Base-by-base conservation (phyloP, 2,329 filamentous ascomycete genomes). In the Nemania sp. region DNA sequence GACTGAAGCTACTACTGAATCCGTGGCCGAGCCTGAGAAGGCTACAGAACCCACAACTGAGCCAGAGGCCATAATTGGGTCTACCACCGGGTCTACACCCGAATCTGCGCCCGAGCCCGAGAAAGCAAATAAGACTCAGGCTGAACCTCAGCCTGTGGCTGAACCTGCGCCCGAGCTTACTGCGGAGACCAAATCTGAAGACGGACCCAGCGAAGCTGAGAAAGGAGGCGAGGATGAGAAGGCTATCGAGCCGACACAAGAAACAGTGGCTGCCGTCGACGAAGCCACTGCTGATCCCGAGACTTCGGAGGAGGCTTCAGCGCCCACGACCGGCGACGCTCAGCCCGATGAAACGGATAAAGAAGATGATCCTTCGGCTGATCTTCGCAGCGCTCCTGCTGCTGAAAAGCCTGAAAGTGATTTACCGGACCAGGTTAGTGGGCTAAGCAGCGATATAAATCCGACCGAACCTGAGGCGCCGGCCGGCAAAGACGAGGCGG, bases 271-370 rank as follows among this genome's bases (percentile, higher is more conserved):
- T 11, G 12, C 31, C 8, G 31, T 8, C n/a, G 31, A 56, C 12
- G 46, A 45, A 39, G 30, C 31, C n/a, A 33, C 40, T 39, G 33
- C 11, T 15, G 14, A 45, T 3, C 33, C 45, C 7, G 44, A 51
- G 45, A 17, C 36, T 11, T 8, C 14, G 5, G 51, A 51, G 15
- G 28, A 42, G 17, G 26, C 14, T 31, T n/a, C 40, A 14, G 7
- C 39, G 5, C 6, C 43, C 19, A 30, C 31, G 2, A 14, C 40
- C 7, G 42, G 48, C 9, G 30, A 40, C 30, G 8, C 42, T 40
- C 45, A 54, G 34, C 41, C 37, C 7, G 31, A 52, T 8, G 22
- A 9, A 15, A 12, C 45, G 37, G 49, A 57, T 34, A 17, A 49
- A 22, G 41, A 5, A 14, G 15, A 17, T n/a, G 50, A 49, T 39